Percentiles rank a stretch among this genome's conserved stretches.
Evolutionary conservation across 495 filamentous ascomycete genomes (phyloP).

Genomic region (Neurospora discreta): DNA sequence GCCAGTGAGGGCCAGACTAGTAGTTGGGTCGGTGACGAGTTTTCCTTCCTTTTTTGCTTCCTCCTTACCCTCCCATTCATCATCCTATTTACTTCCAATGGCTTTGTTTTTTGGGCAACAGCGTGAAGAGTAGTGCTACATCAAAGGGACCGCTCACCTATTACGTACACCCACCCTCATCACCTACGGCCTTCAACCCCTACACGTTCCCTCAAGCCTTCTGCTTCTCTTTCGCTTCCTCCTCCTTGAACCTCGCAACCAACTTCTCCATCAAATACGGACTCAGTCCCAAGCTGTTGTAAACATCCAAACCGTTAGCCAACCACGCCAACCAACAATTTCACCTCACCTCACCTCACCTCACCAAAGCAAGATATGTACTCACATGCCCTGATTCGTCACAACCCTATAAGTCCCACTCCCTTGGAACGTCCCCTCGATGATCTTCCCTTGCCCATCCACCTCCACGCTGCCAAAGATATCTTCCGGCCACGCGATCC

Average conservation of each 20-base stretch:
- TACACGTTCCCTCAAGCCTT: slow-evolving; percentile 6
- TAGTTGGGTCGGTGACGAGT: too few species aligned
- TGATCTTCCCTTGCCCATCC: slow-evolving; percentile 61
- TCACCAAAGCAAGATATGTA: slow-evolving; percentile 9
- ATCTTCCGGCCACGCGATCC: slow-evolving; percentile 86
- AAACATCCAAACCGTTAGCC: slow-evolving; percentile 7
- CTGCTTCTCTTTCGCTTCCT: slow-evolving; percentile 19
- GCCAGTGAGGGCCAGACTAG: too few species aligned
- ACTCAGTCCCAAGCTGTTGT: slow-evolving; percentile 40
- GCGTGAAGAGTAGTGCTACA: not conserved
- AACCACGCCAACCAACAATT: not conserved
- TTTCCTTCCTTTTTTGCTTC: too few species aligned
- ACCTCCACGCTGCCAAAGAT: slow-evolving; percentile 91
- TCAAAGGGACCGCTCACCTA: not conserved
- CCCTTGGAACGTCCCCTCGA: slow-evolving; percentile 46
- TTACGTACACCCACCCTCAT: not conserved
- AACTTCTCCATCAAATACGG: slow-evolving; percentile 46
- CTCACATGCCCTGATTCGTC: slow-evolving; percentile 62
- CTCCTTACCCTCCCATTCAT: too few species aligned
- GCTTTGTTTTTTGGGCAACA: not conserved
- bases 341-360: not conserved
- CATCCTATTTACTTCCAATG: too few species aligned
- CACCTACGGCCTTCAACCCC: not conserved
- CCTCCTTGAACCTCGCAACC: slow-evolving; percentile 36
- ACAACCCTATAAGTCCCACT: slow-evolving; percentile 60